Base-by-base conservation (phyloP, 345 rosid species). In the Gossypium stocksii region DNA sequence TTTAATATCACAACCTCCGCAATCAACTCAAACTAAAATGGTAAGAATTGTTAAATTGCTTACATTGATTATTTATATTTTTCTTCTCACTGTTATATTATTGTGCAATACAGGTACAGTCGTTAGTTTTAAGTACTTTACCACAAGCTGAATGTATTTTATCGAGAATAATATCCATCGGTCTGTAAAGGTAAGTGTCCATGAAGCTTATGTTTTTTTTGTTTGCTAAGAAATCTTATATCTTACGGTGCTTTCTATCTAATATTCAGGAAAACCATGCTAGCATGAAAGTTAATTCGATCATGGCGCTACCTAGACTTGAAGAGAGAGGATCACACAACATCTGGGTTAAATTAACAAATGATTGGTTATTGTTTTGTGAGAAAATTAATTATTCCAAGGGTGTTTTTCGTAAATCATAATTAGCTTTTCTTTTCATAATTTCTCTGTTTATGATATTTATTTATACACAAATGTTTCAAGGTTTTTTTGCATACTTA, bases 321-420 rank as follows among this genome's bases (percentile, higher is more conserved):
- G 15, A 49, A 15, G 53, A 49, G 53, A 49, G 53, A 49, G 53
- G 53, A 49, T 49, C 53, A 49, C 14, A 11, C 53, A 77, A 91
- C 96, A 57, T 90, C 91, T 48, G 86, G 82, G 71, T 90, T 93
- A 80, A 89, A 64, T 45, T 45, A 45, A 10, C 48, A 45, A 45
- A 10, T 7, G 12, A 10, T 45, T 45, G 48, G 48, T 45, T 45
- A 45, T 44, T 7, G 9, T 7, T 44, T 44, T 44, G 48, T 44
- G 12, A 44, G 48, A 44, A 7, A 44, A 9, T 29, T 29, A 29
- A 29, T 29, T 29, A 3, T 29, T 29, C 38, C 0, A 29, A 29
- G 38, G 3, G 38, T 29, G 38, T 29, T 29, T 29, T 3, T 29
- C 38, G 41, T 34, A 34, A 34, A 29, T 4, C 34, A 29, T 29